Evolutionary conservation across 2,329 filamentous ascomycete species (phyloP).

Genomic region (Ophiostoma sp.): DNA sequence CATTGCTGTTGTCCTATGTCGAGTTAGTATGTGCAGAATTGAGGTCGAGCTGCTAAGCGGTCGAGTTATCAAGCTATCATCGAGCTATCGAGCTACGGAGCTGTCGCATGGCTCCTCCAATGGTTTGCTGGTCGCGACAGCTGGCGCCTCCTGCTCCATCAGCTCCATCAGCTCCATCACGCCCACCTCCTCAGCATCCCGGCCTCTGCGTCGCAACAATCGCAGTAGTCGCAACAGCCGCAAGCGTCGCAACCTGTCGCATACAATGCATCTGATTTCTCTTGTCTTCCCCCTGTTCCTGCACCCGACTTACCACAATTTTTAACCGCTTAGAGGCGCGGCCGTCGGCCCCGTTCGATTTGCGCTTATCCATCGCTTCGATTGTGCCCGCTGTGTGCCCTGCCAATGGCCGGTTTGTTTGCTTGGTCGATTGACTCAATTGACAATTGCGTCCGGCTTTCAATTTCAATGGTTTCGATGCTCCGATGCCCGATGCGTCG

Average conservation of each 20-base stretch:
- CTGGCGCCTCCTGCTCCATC: neutral
- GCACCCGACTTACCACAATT: slow-evolving; percentile 36
- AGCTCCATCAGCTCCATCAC: slow-evolving; percentile 8
- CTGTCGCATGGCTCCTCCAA: neutral
- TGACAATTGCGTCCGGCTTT: too few relatives aligned
- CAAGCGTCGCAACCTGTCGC: neutral
- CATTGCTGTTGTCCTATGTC: slow-evolving; percentile 42
- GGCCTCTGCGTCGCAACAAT: neutral
- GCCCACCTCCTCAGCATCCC: slow-evolving; percentile 2
- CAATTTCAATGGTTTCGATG: neutral
- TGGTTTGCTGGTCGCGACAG: neutral
- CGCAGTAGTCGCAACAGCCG: neutral
- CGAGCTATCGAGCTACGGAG: neutral
- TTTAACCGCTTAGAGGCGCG: slow-evolving; percentile 53
- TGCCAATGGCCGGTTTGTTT: too few relatives aligned
- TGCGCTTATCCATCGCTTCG: slow-evolving; percentile 28
- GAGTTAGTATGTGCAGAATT: neutral
- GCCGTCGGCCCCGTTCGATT: slow-evolving; percentile 36
- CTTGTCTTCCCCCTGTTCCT: neutral
- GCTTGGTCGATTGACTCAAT: too few relatives aligned
- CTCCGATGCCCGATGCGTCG: neutral
- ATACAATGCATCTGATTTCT: neutral
- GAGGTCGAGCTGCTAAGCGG: neutral
- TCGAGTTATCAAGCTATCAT: too few relatives aligned
- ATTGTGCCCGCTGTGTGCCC: neutral